Base-by-base conservation (phyloP, 2,329 filamentous ascomycete genomes). In the Calonectria ilicicola region DNA sequence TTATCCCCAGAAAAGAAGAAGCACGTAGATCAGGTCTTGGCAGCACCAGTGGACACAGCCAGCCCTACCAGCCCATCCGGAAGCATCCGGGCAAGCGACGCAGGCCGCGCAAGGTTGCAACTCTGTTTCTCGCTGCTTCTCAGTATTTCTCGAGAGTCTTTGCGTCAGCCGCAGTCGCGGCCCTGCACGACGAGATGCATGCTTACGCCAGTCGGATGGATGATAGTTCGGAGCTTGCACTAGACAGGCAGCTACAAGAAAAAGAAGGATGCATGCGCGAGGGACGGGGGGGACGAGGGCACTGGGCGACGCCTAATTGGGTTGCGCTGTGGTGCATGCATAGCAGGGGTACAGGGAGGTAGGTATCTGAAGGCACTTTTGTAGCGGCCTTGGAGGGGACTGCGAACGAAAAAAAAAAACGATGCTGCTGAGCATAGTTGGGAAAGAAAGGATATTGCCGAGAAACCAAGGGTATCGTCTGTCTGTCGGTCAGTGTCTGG, bases 191-290 rank as follows among this genome's bases (percentile, higher is more conserved):
- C 27, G 19, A 67, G 51, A 56, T 62, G 65, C 65, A 68, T 15
- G 65, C 65, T 68, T 38, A 68, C 65, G 65, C 53, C 65, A 68
- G 53, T 44, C 23, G 19, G 12, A 46, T 32, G 64, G 42, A 44
- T 32, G 42, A 44, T 32, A 38, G 27, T 49, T 58, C 38, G 56
- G 56, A 62, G 63, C 72, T 74, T 74, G 69, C 60, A 74, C 69
- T 23, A 72, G 72, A 72, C 46, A 69, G 72, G 72, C 69, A 74
- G 72, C 58, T 74, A 65, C 51, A 23, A 38, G 62, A 35, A 38
- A 51, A 35, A 49, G 56, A 42, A 21, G 46, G 19, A 47, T 47
- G 40, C 58, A 42, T 42, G 58, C 58, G 63, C 51, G 69, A 56
- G 69, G 51, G n/a, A 32, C 29, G 29, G 29, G 29, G 29, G 29